Evolutionary conservation across 2,329 filamentous ascomycete genomes (phyloP).

Genomic region (Trichoderma breve): DNA sequence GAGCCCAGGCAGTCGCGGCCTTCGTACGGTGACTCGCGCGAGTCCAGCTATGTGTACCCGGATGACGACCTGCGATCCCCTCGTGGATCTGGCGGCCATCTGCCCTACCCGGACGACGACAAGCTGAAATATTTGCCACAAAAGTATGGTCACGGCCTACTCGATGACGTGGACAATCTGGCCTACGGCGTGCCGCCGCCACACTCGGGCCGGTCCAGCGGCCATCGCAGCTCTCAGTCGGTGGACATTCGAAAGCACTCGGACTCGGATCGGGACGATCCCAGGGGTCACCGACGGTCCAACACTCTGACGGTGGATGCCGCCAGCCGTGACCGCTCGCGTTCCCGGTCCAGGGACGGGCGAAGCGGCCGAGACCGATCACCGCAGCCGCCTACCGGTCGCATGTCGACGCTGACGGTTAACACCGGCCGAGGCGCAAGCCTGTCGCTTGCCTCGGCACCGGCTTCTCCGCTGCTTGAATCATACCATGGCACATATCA

Average conservation of each 20-base stretch:
- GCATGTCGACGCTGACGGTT: slow-evolving; percentile 54
- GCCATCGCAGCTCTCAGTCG: slow-evolving; percentile 13
- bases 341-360: slow-evolving; percentile 33
- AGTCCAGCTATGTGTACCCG: slow-evolving; percentile 42
- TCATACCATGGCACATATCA: slow-evolving; percentile 94
- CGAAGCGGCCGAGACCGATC: slow-evolving; percentile 43
- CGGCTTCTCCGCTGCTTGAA: slow-evolving; percentile 82
- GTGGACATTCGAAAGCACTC: slow-evolving; percentile 8
- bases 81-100: slow-evolving; percentile 26
- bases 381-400: slow-evolving; percentile 47
- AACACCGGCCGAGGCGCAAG: slow-evolving; percentile 42
- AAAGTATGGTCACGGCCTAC: slow-evolving; percentile 25
- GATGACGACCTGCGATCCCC: slow-evolving; percentile 41
- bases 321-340: slow-evolving; percentile 35
- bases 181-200: slow-evolving; percentile 46
- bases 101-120: slow-evolving; percentile 37
- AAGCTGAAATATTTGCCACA: slow-evolving; percentile 9
- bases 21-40: slow-evolving; percentile 41
- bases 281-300: slow-evolving; percentile 27
- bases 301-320: slow-evolving; percentile 44
- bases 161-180: slow-evolving; percentile 45
- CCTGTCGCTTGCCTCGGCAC: slow-evolving; percentile 55
- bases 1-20: slow-evolving; percentile 32
- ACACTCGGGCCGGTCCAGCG: slow-evolving; percentile 25
- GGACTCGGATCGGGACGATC: slow-evolving; percentile 18